These are phyloP conservation scores for Hygrocybe punicea DNA, from an alignment of 768 basidiomycete genomes.

Conservation along the genomic window DNA sequence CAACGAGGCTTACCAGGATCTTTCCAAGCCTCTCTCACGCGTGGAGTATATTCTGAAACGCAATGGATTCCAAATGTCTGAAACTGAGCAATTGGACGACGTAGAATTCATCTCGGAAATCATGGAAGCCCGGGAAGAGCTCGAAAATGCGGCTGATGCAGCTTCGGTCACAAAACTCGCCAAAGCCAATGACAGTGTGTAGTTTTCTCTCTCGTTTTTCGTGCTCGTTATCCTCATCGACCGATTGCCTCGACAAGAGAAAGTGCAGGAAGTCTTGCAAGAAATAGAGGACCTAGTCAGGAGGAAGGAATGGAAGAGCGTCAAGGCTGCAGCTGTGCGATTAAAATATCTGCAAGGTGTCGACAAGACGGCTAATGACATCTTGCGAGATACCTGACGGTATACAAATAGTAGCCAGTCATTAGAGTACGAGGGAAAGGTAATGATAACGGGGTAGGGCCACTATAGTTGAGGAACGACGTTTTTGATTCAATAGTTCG, in stretches of 20 bases:
- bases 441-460: no score
- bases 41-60: constrained; percentile 76
- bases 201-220: no score
- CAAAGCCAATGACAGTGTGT: constrained; percentile 53
- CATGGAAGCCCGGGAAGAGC: constrained; percentile 72
- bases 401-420: no score
- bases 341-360: constrained; percentile 74
- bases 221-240: no score
- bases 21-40: constrained; percentile 69
- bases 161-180: constrained; percentile 49
- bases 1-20: constrained; percentile 78
- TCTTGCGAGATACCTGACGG: background rate
- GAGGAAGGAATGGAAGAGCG: constrained; percentile 50
- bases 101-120: constrained; percentile 68
- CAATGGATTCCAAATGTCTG: constrained; percentile 56
- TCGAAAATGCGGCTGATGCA: constrained; percentile 56
- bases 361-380: constrained; percentile 41
- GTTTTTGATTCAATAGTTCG: no score
- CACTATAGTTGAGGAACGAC: no score
- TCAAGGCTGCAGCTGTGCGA: constrained; percentile 58
- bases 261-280: constrained; percentile 45
- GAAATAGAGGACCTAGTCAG: constrained; percentile 51
- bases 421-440: no score
- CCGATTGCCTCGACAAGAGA: constrained; percentile 38
- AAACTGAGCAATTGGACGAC: constrained; percentile 72